A percentile compares a stretch with the other conserved stretches of the same genome.
These are phyloP conservation scores for Cicer judaicum DNA, from an alignment of 306 rosid species.

Conservation along the genomic window DNA sequence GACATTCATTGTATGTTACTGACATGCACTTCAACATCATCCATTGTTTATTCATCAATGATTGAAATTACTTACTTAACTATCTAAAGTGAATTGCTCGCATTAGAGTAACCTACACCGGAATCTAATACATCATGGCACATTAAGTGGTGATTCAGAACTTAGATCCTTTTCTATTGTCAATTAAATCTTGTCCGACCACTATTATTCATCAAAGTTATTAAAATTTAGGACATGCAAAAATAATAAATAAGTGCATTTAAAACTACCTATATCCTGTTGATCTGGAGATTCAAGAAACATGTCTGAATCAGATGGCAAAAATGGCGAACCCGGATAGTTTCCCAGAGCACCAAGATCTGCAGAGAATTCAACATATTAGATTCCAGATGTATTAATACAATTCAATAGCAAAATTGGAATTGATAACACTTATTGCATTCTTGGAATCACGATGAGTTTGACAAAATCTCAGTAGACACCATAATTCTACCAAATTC, in stretches of 20 bases:
- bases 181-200: constrained; percentile 21
- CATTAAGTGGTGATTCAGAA: neutral
- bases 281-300: constrained; percentile 92
- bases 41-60: neutral
- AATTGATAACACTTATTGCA: neutral
- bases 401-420: no score
- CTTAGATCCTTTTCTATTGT: constrained; percentile 12
- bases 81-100: neutral
- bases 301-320: constrained; percentile 91
- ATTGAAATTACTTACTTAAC: neutral
- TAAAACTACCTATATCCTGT: constrained; percentile 82
- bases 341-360: constrained; percentile 95
- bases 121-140: neutral
- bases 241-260: neutral
- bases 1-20: no score
- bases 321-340: constrained; percentile 93
- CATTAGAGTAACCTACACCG: neutral
- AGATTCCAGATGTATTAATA: no score
- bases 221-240: constrained; percentile 1
- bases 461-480: no score
- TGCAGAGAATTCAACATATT: constrained; percentile 51
- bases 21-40: no score
- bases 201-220: constrained; percentile 22
- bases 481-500: no score
- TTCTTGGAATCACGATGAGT: no score